phyloP scores from a whole-genome alignment of 495 filamentous ascomycete genomes.

The Cercophora newfieldiana region DNA sequence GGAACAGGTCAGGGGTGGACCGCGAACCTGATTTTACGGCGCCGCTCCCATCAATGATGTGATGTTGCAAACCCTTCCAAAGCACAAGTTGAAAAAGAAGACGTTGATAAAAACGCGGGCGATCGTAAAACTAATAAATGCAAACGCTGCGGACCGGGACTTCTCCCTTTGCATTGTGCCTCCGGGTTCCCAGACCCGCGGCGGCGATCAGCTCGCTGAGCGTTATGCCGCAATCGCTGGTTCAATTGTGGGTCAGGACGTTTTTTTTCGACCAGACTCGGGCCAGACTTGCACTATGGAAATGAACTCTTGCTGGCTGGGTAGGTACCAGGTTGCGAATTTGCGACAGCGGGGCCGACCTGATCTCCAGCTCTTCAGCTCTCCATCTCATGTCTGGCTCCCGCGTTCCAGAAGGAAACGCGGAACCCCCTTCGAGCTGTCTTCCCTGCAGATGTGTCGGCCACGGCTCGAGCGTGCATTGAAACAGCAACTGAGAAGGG shows the following conservation, averaged over 20 bases:
- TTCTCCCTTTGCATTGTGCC: constrained; percentile 11
- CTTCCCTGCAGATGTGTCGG: not conserved
- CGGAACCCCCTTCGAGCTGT: not conserved
- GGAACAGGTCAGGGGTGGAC: constrained; percentile 1
- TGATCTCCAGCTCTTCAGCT: not conserved
- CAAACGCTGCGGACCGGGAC: not conserved
- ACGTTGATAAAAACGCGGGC: not conserved
- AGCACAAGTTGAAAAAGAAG: not conserved
- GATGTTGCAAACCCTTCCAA: not conserved
- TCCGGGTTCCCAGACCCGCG: constrained; percentile 4
- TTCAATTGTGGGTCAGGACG: not conserved
- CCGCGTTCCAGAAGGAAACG: not conserved
- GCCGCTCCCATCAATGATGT: not conserved
- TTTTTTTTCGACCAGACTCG: not conserved
- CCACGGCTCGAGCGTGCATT: not conserved
- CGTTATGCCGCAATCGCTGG: not conserved
- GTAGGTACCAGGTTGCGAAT: no score
- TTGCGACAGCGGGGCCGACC: not conserved
- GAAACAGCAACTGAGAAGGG: not conserved
- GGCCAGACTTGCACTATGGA: no score
- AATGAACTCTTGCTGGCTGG: not conserved
- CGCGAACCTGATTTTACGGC: not conserved
- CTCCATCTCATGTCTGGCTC: not conserved
- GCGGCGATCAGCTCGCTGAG: constrained; percentile 10
- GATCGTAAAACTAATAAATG: not conserved